Evolutionary conservation across 2,329 filamentous ascomycete species (phyloP).

Genomic region (Cladosporium sp.): DNA sequence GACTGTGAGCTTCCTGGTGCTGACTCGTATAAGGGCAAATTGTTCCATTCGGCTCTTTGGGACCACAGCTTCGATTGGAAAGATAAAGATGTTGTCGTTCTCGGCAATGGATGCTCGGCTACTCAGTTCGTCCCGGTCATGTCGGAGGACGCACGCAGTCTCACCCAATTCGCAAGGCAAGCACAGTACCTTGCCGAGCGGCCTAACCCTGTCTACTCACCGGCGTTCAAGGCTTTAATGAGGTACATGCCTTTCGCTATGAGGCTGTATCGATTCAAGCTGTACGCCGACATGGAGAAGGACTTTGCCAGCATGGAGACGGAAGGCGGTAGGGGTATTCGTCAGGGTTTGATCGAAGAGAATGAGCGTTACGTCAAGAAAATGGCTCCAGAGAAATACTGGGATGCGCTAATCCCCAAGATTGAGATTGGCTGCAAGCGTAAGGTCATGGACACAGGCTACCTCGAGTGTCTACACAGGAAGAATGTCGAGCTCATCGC

Average conservation of each 20-base stretch:
- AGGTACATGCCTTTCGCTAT: slow-evolving; percentile 43
- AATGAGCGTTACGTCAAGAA: slow-evolving; percentile 42
- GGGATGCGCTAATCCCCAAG: slow-evolving; percentile 53
- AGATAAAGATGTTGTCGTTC: slow-evolving; percentile 29
- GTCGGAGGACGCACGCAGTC: slow-evolving; percentile 28
- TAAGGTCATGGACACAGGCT: slow-evolving; percentile 48
- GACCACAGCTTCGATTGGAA: slow-evolving; percentile 29
- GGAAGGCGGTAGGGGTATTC: slow-evolving; percentile 34
- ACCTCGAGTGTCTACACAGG: slow-evolving; percentile 34
- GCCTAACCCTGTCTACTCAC: slow-evolving; percentile 40
- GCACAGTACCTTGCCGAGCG: slow-evolving; percentile 40
- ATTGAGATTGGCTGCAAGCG: slow-evolving; percentile 64
- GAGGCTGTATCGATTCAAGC: slow-evolving; percentile 40
- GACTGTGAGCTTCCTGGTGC: slow-evolving; percentile 26
- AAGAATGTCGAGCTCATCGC: slow-evolving; percentile 28
- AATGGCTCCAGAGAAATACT: slow-evolving; percentile 42
- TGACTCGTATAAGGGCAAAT: slow-evolving; percentile 33
- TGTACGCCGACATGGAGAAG: slow-evolving; percentile 43
- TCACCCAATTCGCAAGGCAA: slow-evolving; percentile 32
- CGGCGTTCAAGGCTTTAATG: slow-evolving; percentile 42
- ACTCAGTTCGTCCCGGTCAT: slow-evolving; percentile 38
- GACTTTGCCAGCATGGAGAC: slow-evolving; percentile 42
- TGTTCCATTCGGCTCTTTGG: slow-evolving; percentile 35
- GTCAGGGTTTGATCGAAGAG: slow-evolving; percentile 34
- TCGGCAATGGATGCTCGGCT: slow-evolving; percentile 34